Conservation (phyloP, 495 filamentous ascomycete genomes). For the Hypoxylon crocopeplum region DNA sequence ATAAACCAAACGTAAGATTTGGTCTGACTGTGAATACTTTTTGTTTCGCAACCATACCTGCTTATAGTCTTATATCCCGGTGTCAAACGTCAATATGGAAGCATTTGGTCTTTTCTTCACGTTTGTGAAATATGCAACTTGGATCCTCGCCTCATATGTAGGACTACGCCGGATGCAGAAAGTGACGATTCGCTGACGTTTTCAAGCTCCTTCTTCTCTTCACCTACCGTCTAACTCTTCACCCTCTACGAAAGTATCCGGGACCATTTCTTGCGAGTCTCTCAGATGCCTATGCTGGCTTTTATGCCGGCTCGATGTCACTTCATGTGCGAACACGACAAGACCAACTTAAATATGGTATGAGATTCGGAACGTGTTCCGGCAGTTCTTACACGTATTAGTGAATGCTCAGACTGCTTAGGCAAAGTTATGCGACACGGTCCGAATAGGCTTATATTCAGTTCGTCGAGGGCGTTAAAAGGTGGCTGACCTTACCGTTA, state of each 20-base stretch:
- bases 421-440: constrained; percentile 26
- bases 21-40: too few species aligned
- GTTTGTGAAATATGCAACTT: too few species aligned
- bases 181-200: too few species aligned
- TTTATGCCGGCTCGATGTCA: constrained; percentile 49
- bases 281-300: constrained; percentile 46
- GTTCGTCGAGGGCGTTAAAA: constrained; percentile 19
- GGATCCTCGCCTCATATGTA: too few species aligned
- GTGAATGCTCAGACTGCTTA: not conserved
- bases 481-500: constrained; percentile 8
- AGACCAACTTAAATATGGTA: constrained; percentile 49
- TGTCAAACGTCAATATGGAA: too few species aligned
- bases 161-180: too few species aligned
- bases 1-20: too few species aligned
- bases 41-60: too few species aligned
- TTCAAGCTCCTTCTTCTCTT: constrained; percentile 11
- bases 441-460: constrained; percentile 30
- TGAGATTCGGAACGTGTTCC: not conserved
- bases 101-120: too few species aligned
- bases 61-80: too few species aligned
- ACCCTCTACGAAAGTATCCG: constrained; percentile 47
- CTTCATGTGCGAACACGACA: constrained; percentile 50
- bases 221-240: constrained; percentile 36
- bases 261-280: constrained; percentile 54
- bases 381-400: not conserved